These are phyloP conservation scores for Pythium myriotylum DNA, from an alignment of 352 stramenopile genomes.

Conservation along the genomic window DNA sequence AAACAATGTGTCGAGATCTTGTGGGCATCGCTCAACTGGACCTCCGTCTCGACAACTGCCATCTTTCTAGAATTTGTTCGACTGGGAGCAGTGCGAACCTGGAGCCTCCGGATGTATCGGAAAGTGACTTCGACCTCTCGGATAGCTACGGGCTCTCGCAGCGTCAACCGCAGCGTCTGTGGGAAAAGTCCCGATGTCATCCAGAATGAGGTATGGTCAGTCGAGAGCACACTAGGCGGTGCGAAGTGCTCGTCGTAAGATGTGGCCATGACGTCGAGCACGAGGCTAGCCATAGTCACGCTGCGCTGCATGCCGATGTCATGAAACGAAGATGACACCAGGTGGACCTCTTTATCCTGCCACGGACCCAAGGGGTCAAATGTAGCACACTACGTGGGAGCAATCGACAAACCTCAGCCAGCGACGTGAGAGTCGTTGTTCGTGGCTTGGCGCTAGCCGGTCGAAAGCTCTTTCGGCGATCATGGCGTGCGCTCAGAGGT, in stretches of 20 bases:
- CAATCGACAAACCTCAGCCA: constrained; percentile 43
- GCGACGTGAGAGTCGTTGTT: constrained; percentile 43
- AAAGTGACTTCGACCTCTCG: constrained; percentile 69
- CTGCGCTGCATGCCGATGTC: constrained; percentile 33
- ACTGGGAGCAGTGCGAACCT: constrained; percentile 47
- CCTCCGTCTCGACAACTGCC: constrained; percentile 37
- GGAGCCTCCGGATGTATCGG: constrained; percentile 59
- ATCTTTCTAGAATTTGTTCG: constrained; percentile 35
- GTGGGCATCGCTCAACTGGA: constrained; percentile 39
- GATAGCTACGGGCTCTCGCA: constrained; percentile 64
- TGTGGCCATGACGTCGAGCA: constrained; percentile 68
- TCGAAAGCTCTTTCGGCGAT: constrained; percentile 71
- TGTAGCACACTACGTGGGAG: too few species aligned
- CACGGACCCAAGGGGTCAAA: not conserved
- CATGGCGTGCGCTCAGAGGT: constrained; percentile 10
- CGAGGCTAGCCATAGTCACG: constrained; percentile 28
- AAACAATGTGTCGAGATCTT: constrained; percentile 65
- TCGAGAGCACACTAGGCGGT: constrained; percentile 54
- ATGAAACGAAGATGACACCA: constrained; percentile 29
- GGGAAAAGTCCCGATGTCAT: constrained; percentile 74
- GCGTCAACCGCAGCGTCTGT: constrained; percentile 64
- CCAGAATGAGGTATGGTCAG: constrained; percentile 62
- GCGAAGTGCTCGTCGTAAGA: constrained; percentile 60
- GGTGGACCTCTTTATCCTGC: constrained; percentile 59
- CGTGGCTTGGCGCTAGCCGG: constrained; percentile 69